A percentile compares a stretch with the other conserved stretches of the same genome.
Conservation (phyloP, 1,139 yeast species). For the Torulaspora globosa region DNA sequence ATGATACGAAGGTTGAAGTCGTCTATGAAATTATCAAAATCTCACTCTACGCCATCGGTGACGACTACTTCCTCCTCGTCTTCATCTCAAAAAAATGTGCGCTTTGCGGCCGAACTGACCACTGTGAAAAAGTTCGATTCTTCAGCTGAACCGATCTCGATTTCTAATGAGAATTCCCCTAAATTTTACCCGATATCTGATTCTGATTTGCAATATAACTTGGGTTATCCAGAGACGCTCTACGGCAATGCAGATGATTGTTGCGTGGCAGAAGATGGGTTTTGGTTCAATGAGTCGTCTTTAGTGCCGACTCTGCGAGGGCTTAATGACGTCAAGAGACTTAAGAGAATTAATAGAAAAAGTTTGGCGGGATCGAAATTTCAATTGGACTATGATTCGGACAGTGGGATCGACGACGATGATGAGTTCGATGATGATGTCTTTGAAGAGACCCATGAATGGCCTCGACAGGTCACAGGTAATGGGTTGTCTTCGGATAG, state of each 20-base stretch:
- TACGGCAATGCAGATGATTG: slow-evolving; percentile 9
- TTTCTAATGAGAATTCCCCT: slow-evolving; percentile 34
- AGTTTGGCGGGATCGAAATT: slow-evolving; percentile 7
- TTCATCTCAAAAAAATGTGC: slow-evolving; percentile 28
- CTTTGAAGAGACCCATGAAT: neutral
- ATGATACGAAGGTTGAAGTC: slow-evolving; percentile 23
- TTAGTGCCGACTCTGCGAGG: slow-evolving; percentile 11
- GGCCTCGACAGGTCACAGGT: neutral
- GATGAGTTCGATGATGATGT: slow-evolving; percentile 6
- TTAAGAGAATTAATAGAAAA: slow-evolving; percentile 1
- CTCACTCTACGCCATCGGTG: slow-evolving; percentile 20
- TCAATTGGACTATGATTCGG: slow-evolving; percentile 19
- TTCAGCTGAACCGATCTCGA: slow-evolving; percentile 31
- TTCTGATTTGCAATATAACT: slow-evolving; percentile 3
- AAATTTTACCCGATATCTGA: slow-evolving; percentile 18
- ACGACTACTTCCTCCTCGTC: slow-evolving; percentile 19
- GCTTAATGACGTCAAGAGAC: slow-evolving; percentile 8
- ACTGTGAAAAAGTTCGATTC: slow-evolving; percentile 34
- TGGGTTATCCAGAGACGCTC: slow-evolving; percentile 8
- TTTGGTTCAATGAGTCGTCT: slow-evolving; percentile 14
- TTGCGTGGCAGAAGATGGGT: slow-evolving; percentile 10
- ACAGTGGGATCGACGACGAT: slow-evolving; percentile 11
- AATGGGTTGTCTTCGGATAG: neutral
- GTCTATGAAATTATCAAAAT: slow-evolving; percentile 26
- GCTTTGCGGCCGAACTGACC: slow-evolving; percentile 36